These are phyloP conservation scores for Gracilaria gracilis DNA, from an alignment of 23 red algal genomes.

Conservation along the genomic window DNA sequence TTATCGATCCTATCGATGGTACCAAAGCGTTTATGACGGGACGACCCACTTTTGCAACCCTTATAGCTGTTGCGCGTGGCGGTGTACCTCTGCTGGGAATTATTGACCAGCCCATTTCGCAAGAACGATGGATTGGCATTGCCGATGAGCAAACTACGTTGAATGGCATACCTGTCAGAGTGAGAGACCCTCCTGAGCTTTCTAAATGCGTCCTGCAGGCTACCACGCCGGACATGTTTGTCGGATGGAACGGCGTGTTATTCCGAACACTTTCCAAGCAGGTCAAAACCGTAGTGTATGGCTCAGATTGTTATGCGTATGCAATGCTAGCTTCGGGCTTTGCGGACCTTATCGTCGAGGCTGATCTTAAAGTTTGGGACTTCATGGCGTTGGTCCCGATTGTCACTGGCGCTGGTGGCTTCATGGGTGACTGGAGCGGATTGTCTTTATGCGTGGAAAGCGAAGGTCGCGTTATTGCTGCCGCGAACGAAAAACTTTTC, in stretches of 20 bases:
- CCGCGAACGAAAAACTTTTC: conserved; percentile 63
- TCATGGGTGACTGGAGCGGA: conserved; percentile 94
- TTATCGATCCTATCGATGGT: conserved; percentile 96
- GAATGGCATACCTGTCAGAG: conserved; percentile 53
- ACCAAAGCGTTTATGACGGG: conserved; percentile 93
- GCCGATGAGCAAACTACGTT: conserved; percentile 60
- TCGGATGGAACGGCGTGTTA: conserved; percentile 44
- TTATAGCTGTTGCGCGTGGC: conserved; percentile 80
- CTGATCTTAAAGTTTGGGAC: conserved; percentile 98
- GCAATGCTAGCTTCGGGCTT: conserved; percentile 89
- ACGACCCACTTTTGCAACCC: conserved; percentile 93
- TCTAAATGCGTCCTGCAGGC: conserved; percentile 67
- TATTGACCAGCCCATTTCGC: conserved; percentile 83
- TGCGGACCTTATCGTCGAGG: conserved; percentile 88
- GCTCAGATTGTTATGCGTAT: conserved; percentile 95
- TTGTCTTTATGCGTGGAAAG: conserved; percentile 61
- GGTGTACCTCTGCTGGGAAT: conserved; percentile 83
- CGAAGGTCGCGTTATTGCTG: conserved; percentile 90
- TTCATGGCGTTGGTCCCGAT: conserved; percentile 88
- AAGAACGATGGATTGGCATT: conserved; percentile 91
- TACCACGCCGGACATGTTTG: conserved; percentile 95
- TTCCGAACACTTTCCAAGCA: conserved; percentile 63
- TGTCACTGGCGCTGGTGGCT: conserved; percentile 85
- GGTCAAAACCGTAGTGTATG: conserved; percentile 77
- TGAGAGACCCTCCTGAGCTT: conserved; percentile 17